Percentiles rank a stretch among this genome's conserved stretches.
phyloP scores from a whole-genome alignment of 2,329 filamentous ascomycete species.

The Colletotrichum kahawae region DNA sequence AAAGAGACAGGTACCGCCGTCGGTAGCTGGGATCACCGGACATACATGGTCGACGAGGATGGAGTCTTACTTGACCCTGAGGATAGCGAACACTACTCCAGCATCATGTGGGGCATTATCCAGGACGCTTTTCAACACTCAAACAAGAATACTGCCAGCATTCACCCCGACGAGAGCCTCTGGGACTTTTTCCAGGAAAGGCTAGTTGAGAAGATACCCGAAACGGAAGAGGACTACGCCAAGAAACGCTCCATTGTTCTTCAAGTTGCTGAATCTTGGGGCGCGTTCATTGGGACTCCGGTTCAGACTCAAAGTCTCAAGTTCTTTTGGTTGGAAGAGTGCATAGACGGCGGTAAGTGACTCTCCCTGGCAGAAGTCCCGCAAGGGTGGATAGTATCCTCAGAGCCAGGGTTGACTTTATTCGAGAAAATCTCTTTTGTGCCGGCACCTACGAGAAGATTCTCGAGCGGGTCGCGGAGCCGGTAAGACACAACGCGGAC shows the following conservation, averaged over 20 bases:
- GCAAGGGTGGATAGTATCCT: not conserved
- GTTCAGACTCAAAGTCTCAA: constrained; percentile 71
- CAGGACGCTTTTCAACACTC: constrained; percentile 71
- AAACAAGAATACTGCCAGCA: constrained; percentile 58
- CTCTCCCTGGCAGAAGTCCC: not conserved
- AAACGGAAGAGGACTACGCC: constrained; percentile 44
- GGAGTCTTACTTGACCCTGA: constrained; percentile 54
- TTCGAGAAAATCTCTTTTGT: constrained; percentile 63
- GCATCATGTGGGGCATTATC: constrained; percentile 71
- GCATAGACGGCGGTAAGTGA: constrained; percentile 69
- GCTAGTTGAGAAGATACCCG: constrained; percentile 50
- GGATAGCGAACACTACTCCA: constrained; percentile 52
- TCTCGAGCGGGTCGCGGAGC: constrained; percentile 61
- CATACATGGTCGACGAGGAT: constrained; percentile 60
- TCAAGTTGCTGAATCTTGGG: constrained; percentile 69
- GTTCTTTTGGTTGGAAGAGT: constrained; percentile 81
- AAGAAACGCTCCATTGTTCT: constrained; percentile 48
- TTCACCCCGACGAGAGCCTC: constrained; percentile 52
- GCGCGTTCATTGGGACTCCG: constrained; percentile 71
- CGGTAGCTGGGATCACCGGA: constrained; percentile 54
- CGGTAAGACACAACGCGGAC: constrained; percentile 58
- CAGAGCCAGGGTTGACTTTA: not conserved
- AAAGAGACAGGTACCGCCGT: constrained; percentile 60
- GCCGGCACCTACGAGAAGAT: constrained; percentile 64
- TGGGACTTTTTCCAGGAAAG: constrained; percentile 57